Evolutionary conservation across 192 early-diverging fungal genomes (phyloP), one percentile per base, ranked within the genome.

Genomic region (Rhizophagus clarus): DNA sequence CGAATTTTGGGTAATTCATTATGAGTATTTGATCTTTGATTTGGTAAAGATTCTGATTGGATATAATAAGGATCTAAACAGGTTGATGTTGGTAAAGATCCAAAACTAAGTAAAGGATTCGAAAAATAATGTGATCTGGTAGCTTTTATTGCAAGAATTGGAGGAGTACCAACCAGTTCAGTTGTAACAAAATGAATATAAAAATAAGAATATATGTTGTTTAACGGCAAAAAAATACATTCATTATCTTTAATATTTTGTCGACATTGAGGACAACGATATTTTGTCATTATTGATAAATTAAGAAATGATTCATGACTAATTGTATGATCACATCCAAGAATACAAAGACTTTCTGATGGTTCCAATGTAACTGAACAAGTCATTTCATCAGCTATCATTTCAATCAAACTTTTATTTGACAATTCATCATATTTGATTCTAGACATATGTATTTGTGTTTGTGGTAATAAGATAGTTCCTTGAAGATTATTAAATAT

Each of bases 201-300:
- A 29, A 64, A 64, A 29, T 1, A 64, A 14, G 63, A 64, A n/a
- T 14, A 64, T 64, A 64, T 64, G 12, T 64, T 15, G 4, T 26
- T 3, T 28, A 29, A 28, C 0, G 63, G 63, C 12, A 64, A 28
- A 26, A 28, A 64, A 10, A 29, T 28, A 28, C 63, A 64, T 28
- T 64, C 28, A 14, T 64, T 15, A 29, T 26, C 63, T 64, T 28
- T 15, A 29, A 64, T 64, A 64, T 28, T 26, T 4, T 64, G 63
- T 22, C 63, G 28, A 64, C 63, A 64, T 29, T 64, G 63, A 64
- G 63, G 63, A 64, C 63, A 64, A 22, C 10, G n/a, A 64, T 64
- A 64, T 64, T 5, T 64, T 64, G 63, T 29, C 24, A 26, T 28
- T 64, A 6, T 29, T 64, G 11, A 24, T 24, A 64, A 22, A 29